Base-by-base conservation (phyloP, 257 asterid species). In the Nicotiana noctiflora region DNA sequence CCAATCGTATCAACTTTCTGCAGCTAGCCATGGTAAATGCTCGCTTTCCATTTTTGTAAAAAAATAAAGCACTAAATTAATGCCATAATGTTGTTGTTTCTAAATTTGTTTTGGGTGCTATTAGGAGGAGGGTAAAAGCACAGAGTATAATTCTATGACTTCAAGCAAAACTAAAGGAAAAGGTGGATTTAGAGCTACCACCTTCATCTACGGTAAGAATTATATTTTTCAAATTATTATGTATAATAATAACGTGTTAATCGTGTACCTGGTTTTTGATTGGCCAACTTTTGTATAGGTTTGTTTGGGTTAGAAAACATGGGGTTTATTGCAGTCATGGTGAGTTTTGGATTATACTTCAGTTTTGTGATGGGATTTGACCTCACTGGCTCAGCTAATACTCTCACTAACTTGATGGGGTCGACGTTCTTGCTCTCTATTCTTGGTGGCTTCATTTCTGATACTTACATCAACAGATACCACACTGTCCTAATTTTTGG, bases 321-420 rank as follows among this genome's bases (percentile, higher is more conserved):
- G 93, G 97, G 98, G 1, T 91, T 93, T 51, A 85, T 91, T 0
- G 92, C 98, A 2, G 89, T 86, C 81, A 89, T 88, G 92, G 90
- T 90, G 90, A 89, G 93, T 82, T 80, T 93, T 81, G 96, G 89
- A 3, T 86, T 93, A 31, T 93, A 88, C 82, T 93, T 93, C 87
- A 81, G 59, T 40, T 4, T 32, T 49, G 85, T 81, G 80, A 27
- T 93, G 83, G 83, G 84, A 17, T 93, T 87, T 72, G 88, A 90
- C 31, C 80, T 86, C 14, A 60, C 93, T 0, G 81, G 53, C 3
- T 79, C 96, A 5, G 94, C 96, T 13, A 92, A 90, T 82, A 89
- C 96, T 3, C 93, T 92, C 75, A 93, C 98, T 0, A 93, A 92
- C 84, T 80, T 93, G 65, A 87, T 92, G 92, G 98, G 98, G n/a